phyloP scores from a whole-genome alignment of 495 filamentous ascomycete species.

The Aspergillus ostianus region DNA sequence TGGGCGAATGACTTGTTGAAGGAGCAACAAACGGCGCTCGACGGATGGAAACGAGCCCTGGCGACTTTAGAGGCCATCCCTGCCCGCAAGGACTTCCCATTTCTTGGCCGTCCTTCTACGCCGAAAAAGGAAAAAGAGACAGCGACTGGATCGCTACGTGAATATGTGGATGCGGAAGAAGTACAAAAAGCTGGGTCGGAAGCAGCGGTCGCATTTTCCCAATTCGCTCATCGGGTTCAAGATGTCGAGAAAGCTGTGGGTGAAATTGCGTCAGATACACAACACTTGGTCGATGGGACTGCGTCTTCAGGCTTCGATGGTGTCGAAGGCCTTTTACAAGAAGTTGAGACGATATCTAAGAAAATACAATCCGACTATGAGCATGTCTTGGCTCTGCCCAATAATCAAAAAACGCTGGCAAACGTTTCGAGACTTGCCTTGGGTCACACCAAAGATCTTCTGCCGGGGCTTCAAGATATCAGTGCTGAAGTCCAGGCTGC shows the following conservation, averaged over 20 bases:
- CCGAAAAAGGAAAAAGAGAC: constrained; percentile 36
- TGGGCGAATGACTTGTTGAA: constrained; percentile 70
- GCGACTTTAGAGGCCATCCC: constrained; percentile 61
- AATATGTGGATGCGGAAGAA: constrained; percentile 67
- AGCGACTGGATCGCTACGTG: constrained; percentile 57
- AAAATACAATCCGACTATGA: constrained; percentile 89
- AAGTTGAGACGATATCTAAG: constrained; percentile 78
- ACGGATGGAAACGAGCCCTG: constrained; percentile 67
- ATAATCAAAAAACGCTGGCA: constrained; percentile 66
- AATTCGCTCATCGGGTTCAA: constrained; percentile 52
- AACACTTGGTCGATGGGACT: constrained; percentile 46
- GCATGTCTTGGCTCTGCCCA: constrained; percentile 66
- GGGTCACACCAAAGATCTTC: constrained; percentile 77
- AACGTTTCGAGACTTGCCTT: constrained; percentile 85
- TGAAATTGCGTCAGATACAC: constrained; percentile 52
- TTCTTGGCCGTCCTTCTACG: constrained; percentile 46
- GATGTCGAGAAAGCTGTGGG: constrained; percentile 52
- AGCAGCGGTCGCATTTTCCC: constrained; percentile 44
- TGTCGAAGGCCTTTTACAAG: constrained; percentile 63
- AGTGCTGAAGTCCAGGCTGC: constrained; percentile 73
- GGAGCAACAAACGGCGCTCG: constrained; percentile 64
- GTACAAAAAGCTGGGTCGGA: constrained; percentile 61
- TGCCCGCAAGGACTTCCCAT: constrained; percentile 55
- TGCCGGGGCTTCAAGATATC: constrained; percentile 75
- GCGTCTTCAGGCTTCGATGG: constrained; percentile 36